Base-by-base conservation (phyloP, 1,284 basidiomycete species). In the Irpex sp. region DNA sequence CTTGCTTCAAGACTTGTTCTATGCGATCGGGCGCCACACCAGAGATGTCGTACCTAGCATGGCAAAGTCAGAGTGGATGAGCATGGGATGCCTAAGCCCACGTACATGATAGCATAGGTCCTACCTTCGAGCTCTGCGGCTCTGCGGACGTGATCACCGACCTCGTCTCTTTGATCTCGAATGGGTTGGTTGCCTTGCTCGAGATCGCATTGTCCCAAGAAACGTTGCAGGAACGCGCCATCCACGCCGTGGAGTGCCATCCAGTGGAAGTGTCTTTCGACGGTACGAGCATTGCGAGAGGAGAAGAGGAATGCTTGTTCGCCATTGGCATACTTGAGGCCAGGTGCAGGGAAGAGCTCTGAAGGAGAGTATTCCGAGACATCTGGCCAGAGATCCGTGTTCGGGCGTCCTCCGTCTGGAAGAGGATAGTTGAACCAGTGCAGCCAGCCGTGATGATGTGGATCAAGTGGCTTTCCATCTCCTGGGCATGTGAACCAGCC, bases 371-470 rank as follows among this genome's bases (percentile, higher is more conserved):
- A 91, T 15, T 82, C 82, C 4, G 88, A 88, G 1, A 85, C 79
- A 66, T 92, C 90, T 0, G 91, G 90, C 89, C 88, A 92, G 21
- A 89, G 70, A 74, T 92, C 90, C 58, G 81, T 83, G 67, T 87
- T 90, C 1, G 88, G 85, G 5, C 79, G 81, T 17, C 89, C 89
- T 13, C 89, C 91, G 26, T 82, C 76, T 1, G 84, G 79, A 4
- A 92, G 78, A 2, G 89, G 88, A 17, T 77, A 69, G 66, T 85
- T 80, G 72, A 91, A 85, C 91, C 90, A 92, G 69, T 92, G 91
- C n/a, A 92, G 77, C 91, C 90, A 92, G 37, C 90, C 89, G 67
- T 92, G 89, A 69, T 92, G 90, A 81, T 87, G 85, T 72, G 84
- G 85, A 62, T 80, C 82, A 47, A 91, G 78, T 15, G 73, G 72